Evolutionary conservation across 768 basidiomycete species (phyloP).

Genomic region (Tephrocybe rancida): DNA sequence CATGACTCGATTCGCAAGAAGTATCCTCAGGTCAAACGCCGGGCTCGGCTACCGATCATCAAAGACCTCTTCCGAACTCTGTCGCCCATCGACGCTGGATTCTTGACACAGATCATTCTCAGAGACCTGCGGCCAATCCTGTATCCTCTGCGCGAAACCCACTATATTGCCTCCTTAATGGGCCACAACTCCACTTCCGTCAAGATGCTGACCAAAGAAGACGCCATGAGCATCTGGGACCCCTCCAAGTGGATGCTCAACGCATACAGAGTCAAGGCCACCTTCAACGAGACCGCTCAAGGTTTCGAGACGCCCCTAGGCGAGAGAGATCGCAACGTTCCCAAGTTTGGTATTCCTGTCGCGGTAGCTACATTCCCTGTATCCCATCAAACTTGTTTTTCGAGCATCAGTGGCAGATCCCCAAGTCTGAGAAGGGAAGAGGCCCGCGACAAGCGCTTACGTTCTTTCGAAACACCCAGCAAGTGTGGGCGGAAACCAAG

Average conservation of each 20-base stretch:
- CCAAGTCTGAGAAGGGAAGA: slow-evolving; percentile 80
- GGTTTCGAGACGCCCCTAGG: slow-evolving; percentile 38
- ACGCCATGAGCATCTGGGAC: slow-evolving; percentile 80
- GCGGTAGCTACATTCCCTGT: slow-evolving; percentile 41
- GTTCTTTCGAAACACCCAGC: slow-evolving; percentile 39
- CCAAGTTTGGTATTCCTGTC: slow-evolving; percentile 61
- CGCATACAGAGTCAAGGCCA: slow-evolving; percentile 56
- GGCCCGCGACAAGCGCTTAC: slow-evolving; percentile 57
- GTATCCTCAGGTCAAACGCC: slow-evolving; percentile 24
- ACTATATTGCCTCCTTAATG: slow-evolving; percentile 52
- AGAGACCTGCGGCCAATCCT: slow-evolving; percentile 83
- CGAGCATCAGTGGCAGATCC: slow-evolving; percentile 52
- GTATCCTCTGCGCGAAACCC: slow-evolving; percentile 60
- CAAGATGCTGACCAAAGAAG: slow-evolving; percentile 53
- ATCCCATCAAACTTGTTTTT: not conserved
- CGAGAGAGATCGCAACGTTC: slow-evolving; percentile 30
- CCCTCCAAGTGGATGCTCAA: slow-evolving; percentile 50
- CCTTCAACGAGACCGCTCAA: slow-evolving; percentile 57
- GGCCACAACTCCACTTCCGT: slow-evolving; percentile 61
- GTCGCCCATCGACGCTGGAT: slow-evolving; percentile 62
- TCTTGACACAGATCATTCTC: slow-evolving; percentile 85
- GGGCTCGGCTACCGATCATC: slow-evolving; percentile 42
- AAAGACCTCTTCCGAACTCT: slow-evolving; percentile 60
- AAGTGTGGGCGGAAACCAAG: slow-evolving; percentile 88
- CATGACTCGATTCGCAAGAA: slow-evolving; percentile 43